Evolutionary conservation across 257 asterid genomes (phyloP).

Genomic region (Jaltomata sinuosa): DNA sequence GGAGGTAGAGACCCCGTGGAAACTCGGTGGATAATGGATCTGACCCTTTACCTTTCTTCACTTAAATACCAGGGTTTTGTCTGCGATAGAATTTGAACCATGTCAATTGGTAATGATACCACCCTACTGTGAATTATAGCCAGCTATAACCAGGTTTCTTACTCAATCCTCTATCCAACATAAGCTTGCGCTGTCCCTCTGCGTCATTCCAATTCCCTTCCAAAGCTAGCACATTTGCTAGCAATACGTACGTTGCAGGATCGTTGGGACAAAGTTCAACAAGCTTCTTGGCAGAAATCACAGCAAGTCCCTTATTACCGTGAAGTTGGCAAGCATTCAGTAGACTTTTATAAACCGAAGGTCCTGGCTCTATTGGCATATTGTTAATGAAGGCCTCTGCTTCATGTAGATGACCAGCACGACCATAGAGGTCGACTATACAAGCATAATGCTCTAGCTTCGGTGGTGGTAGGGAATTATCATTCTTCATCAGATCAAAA

Average conservation of each 20-base stretch:
- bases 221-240: slow-evolving; percentile 47
- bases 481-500: slow-evolving; percentile 42
- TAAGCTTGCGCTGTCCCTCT: slow-evolving; percentile 33
- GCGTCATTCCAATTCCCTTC: slow-evolving; percentile 60
- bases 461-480: slow-evolving; percentile 21
- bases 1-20: no score
- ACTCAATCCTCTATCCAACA: slow-evolving; percentile 33
- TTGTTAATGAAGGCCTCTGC: slow-evolving; percentile 43
- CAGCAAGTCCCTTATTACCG: slow-evolving; percentile 42
- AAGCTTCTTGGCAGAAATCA: slow-evolving; percentile 39
- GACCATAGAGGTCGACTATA: slow-evolving; percentile 51
- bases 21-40: neutral
- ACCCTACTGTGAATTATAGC: slow-evolving; percentile 21
- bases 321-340: slow-evolving; percentile 47
- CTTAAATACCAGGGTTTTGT: neutral
- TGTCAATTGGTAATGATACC: neutral
- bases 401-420: slow-evolving; percentile 49
- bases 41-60: neutral
- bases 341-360: slow-evolving; percentile 40
- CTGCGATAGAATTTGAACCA: neutral
- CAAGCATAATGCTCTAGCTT: slow-evolving; percentile 53
- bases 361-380: slow-evolving; percentile 43
- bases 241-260: slow-evolving; percentile 39
- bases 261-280: slow-evolving; percentile 43
- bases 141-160: slow-evolving; percentile 51